Evolutionary conservation across 1,284 basidiomycete genomes (phyloP), one percentile per base, ranked within the genome.

Genomic region (Sanguinoderma infundibulare): DNA sequence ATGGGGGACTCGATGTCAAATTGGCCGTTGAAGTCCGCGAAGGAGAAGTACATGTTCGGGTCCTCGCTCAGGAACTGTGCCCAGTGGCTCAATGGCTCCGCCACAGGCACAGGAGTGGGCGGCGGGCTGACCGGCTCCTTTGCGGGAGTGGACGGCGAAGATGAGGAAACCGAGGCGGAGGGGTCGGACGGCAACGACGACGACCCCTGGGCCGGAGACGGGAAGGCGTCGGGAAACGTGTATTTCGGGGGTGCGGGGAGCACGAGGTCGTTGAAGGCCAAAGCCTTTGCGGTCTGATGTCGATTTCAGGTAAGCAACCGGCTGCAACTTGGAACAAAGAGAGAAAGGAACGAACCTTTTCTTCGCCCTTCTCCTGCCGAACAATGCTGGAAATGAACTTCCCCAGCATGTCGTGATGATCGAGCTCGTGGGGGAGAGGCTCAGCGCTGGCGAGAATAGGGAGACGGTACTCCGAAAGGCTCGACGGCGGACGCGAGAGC

Each of bases 231-330:
- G 9, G 55, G 44, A 55, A 58, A 62, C 30, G 51, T 57, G 61
- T 57, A 60, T 55, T 62, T 62, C 34, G 57, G 32, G 44, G 57
- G 54, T 5, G 59, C 12, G 17, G 61, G 59, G 24, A 59, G 49
- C 1, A 61, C 20, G 49, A 59, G 61, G 30, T 67, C 55, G 14
- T 57, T 60, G 55, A 67, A 68, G 24, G 60, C 59, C 22, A 61
- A 36, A 8, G 62, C 50, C 53, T 49, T 62, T 3, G 67, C 60
- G 6, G 63, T 65, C 65, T 68, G 46, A 17, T 15, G 20, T 22
- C 3, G 35, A n/a, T 15, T n/a, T n/a, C 2, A 24, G 9, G 47
- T 26, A 1, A 40, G 7, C 35, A 53, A 52, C 32, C 24, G 6
- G 9, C 2, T 10, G 5, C 20, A 22, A 39, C 12, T n/a, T n/a